These are phyloP conservation scores for Cairneyella variabilis DNA, from an alignment of 495 filamentous ascomycete species.

Conservation along the genomic window DNA sequence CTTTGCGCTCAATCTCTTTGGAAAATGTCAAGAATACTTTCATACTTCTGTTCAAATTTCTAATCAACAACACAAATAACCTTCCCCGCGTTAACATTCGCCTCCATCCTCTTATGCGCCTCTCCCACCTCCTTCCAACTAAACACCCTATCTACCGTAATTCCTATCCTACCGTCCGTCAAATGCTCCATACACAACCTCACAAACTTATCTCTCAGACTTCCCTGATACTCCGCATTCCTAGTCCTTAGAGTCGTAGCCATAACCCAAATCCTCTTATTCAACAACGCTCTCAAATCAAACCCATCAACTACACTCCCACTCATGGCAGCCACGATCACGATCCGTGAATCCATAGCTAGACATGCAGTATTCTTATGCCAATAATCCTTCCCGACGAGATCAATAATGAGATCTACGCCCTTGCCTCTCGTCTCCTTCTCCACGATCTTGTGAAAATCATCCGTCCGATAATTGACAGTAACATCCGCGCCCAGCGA, in stretches of 20 bases:
- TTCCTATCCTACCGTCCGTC: slow-evolving; percentile 53
- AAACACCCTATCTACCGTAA: slow-evolving; percentile 75
- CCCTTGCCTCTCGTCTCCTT: slow-evolving; percentile 43
- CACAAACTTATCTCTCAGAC: slow-evolving; percentile 61
- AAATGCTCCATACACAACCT: slow-evolving; percentile 66
- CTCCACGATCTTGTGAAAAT: slow-evolving; percentile 37
- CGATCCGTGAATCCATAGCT: slow-evolving; percentile 69
- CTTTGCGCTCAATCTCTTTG: too few relatives aligned
- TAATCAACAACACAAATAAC: slow-evolving; percentile 52
- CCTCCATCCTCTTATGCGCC: slow-evolving; percentile 78
- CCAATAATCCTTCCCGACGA: slow-evolving; percentile 72
- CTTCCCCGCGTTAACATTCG: slow-evolving; percentile 79
- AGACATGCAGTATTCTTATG: slow-evolving; percentile 68
- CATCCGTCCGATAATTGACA: slow-evolving; percentile 40
- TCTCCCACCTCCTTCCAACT: slow-evolving; percentile 68
- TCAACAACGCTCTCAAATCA: slow-evolving; percentile 62
- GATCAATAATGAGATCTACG: slow-evolving; percentile 64
- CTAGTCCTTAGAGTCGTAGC: slow-evolving; percentile 77
- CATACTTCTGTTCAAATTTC: not conserved
- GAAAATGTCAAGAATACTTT: too few relatives aligned
- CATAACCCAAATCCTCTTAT: slow-evolving; percentile 65
- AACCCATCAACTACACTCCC: slow-evolving; percentile 60
- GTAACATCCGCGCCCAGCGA: slow-evolving; percentile 63
- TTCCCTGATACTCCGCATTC: slow-evolving; percentile 71
- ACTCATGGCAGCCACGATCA: slow-evolving; percentile 65